Evolutionary conservation across 331 rosid genomes (phyloP), one percentile per base, ranked within the genome.

Genomic region (Prunus yedoensis): DNA sequence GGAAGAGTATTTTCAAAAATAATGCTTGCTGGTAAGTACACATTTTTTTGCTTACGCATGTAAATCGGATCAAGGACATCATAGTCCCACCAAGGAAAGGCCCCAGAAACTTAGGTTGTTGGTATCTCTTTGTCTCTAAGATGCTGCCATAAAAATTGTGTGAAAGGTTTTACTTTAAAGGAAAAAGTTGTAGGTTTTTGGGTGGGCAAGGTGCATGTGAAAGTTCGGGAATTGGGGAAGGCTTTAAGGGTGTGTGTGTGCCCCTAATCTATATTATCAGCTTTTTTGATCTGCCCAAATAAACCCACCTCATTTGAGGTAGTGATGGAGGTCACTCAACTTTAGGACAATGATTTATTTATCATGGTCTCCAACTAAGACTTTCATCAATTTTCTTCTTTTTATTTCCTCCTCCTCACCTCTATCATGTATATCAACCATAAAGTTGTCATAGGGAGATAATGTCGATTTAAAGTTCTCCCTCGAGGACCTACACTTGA

Each of bases 291-390:
- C 58, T 49, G 46, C n/a, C 70, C 77, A 62, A 65, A 63, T 63
- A 54, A 77, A 21, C 16, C 45, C 65, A 50, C 69, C 70, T 71
- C 71, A 73, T 77, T 74, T 67, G 60, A 68, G 47, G 73, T 46
- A 62, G 80, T 82, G 73, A 63, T 70, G 74, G 77, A 66, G 68
- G 65, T 59, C 77, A 50, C 46, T 62, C 67, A 15, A 30, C 75
- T 71, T 41, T 50, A 58, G 74, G 83, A 77, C 84, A 82, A 82
- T 77, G 81, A 79, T 80, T 35, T 65, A 51, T 82, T 53, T 77
- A 80, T 77, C 83, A 85, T 80, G 87, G 67, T 54, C 83, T 80
- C 84, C 85, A 82, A 79, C 84, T 69, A 85, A 79, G 89, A 35
- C 49, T 47, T 52, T 73, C 77, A 41, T 73, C 73, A 76, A 57